Percentiles rank a stretch among this genome's conserved stretches.
Evolutionary conservation across 2,329 filamentous ascomycete species (phyloP).

Genomic region (Furcasterigmium sp.): DNA sequence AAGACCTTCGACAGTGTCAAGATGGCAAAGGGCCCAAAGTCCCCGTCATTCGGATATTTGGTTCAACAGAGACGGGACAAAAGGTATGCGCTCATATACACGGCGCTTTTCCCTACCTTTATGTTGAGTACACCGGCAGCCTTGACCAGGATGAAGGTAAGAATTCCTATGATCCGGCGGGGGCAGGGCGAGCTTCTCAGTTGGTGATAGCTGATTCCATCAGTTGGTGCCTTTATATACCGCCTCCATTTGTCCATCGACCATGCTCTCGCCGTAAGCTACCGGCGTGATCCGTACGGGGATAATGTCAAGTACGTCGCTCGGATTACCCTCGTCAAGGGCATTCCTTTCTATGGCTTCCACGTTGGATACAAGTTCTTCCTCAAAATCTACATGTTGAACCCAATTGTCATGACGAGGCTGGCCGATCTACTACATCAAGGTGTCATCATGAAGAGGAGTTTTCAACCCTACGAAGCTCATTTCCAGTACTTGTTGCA

Average conservation of each 20-base stretch:
- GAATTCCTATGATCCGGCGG: constrained; percentile 18
- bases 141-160: constrained; percentile 63
- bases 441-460: constrained; percentile 76
- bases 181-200: too few species aligned
- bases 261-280: constrained; percentile 80
- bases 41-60: constrained; percentile 85
- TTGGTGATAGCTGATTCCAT: neutral
- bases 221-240: constrained; percentile 72
- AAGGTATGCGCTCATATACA: constrained; percentile 96
- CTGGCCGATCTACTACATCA: constrained; percentile 82
- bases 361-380: constrained; percentile 88
- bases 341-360: constrained; percentile 92
- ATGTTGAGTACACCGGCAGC: constrained; percentile 74
- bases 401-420: constrained; percentile 80
- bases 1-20: constrained; percentile 54
- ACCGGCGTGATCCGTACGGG: constrained; percentile 67
- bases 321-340: constrained; percentile 87
- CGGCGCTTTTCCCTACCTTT: constrained; percentile 94
- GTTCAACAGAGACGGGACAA: constrained; percentile 88
- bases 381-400: constrained; percentile 91
- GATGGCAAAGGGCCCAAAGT: constrained; percentile 64
- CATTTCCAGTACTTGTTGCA: constrained; percentile 90
- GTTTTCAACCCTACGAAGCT: constrained; percentile 88
- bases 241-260: constrained; percentile 83
- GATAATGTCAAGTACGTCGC: constrained; percentile 71